Percentiles rank a stretch among this genome's conserved stretches.
These are phyloP conservation scores for Sporothrix mexicana DNA, from an alignment of 2,329 filamentous ascomycete genomes.

Conservation along the genomic window DNA sequence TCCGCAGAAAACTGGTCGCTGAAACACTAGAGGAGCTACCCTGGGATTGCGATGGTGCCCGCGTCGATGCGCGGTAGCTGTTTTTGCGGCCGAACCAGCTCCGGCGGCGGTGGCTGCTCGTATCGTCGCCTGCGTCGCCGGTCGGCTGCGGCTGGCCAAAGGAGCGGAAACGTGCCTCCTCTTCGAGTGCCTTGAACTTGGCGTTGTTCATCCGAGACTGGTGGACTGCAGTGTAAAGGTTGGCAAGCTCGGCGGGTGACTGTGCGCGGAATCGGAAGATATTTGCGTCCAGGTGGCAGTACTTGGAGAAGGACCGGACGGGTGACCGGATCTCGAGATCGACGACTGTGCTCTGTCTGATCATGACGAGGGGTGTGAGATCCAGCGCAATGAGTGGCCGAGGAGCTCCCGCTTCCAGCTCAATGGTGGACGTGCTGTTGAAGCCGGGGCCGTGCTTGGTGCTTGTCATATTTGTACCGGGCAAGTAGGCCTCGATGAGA, in stretches of 20 bases:
- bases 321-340: conserved; percentile 94
- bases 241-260: conserved; percentile 76
- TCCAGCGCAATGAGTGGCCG: conserved; percentile 72
- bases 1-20: conserved; percentile 76
- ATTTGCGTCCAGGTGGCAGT: conserved; percentile 66
- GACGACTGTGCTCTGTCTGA: conserved; percentile 87
- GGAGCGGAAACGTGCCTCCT: conserved; percentile 72
- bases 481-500: conserved; percentile 56
- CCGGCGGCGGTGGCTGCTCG: conserved; percentile 54
- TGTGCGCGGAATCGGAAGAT: conserved; percentile 92
- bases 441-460: conserved; percentile 27
- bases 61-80: conserved; percentile 67
- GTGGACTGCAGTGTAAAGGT: conserved; percentile 86
- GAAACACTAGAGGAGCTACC: conserved; percentile 71
- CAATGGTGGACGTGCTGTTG: conserved; percentile 41
- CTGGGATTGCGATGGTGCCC: conserved; percentile 70
- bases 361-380: conserved; percentile 87
- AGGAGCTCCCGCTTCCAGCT: conserved; percentile 44
- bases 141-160: conserved; percentile 64
- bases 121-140: conserved; percentile 54
- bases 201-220: conserved; percentile 89
- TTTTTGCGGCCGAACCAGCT: conserved; percentile 69
- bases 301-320: conserved; percentile 72
- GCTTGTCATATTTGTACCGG: conserved; percentile 11
- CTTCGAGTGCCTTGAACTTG: conserved; percentile 74